phyloP scores from a whole-genome alignment of 164 flowering plant species.

The Liriodendron chinense region DNA sequence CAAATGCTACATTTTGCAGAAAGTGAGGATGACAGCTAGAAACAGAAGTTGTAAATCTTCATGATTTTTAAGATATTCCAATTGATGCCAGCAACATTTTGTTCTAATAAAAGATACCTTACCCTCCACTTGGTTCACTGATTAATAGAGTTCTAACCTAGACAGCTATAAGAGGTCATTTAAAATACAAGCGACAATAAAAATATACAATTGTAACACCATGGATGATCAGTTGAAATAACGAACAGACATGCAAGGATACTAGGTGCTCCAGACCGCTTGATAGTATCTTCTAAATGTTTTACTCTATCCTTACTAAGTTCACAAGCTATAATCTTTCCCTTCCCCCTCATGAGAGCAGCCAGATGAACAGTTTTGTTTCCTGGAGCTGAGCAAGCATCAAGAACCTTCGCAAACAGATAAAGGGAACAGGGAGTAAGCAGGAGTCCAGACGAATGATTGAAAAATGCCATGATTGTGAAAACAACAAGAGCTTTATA shows the following conservation, averaged over 20 bases:
- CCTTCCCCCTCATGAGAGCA: slow-evolving; percentile 75
- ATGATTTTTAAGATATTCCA: too few relatives aligned
- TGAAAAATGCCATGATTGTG: background rate
- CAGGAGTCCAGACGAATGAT: background rate
- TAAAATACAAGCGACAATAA: background rate
- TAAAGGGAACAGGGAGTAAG: background rate
- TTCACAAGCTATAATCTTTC: slow-evolving; percentile 85
- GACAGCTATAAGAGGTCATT: background rate
- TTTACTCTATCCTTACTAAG: slow-evolving; percentile 57
- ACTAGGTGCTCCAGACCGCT: slow-evolving; percentile 81
- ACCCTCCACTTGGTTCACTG: too few relatives aligned
- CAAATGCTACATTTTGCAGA: too few relatives aligned
- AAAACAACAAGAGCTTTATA: background rate
- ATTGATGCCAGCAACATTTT: too few relatives aligned
- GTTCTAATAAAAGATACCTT: too few relatives aligned
- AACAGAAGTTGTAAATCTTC: too few relatives aligned
- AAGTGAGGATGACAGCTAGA: too few relatives aligned
- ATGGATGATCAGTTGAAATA: background rate
- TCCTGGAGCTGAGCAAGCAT: slow-evolving; percentile 95
- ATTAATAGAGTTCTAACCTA: background rate
- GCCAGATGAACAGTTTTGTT: slow-evolving; percentile 89
- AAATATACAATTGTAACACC: background rate
- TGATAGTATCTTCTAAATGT: slow-evolving; percentile 56
- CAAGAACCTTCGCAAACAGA: slow-evolving; percentile 70
- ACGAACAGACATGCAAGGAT: slow-evolving; percentile 49